These are phyloP conservation scores for Prunus dulcis DNA, from an alignment of 306 rosid genomes.

Conservation along the genomic window DNA sequence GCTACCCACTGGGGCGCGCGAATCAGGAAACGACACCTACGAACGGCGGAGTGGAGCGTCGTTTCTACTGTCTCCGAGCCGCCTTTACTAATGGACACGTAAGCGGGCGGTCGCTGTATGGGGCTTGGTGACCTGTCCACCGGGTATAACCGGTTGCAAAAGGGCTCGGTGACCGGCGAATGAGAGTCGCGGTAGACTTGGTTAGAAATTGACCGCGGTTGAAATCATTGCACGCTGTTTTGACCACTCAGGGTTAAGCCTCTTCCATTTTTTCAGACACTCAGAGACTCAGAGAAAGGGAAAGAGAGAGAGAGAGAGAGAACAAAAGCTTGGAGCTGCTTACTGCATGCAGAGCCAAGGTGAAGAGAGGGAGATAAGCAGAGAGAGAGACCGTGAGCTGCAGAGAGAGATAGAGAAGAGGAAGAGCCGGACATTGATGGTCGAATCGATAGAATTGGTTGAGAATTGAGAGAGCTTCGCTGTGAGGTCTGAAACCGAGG, in stretches of 20 bases:
- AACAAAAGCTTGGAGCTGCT: not conserved
- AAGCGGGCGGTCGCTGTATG: constrained; percentile 23
- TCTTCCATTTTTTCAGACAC: constrained; percentile 30
- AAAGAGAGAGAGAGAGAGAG: not conserved
- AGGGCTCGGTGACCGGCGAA: constrained; percentile 18
- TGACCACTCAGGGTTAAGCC: constrained; percentile 55
- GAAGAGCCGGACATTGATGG: not conserved
- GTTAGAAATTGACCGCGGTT: constrained; percentile 64
- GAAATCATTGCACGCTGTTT: constrained; percentile 49
- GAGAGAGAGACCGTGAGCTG: not conserved
- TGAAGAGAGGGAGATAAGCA: not conserved
- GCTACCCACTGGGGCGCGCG: not conserved
- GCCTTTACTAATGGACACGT: not conserved
- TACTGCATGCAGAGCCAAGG: not conserved
- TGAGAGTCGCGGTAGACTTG: constrained; percentile 32
- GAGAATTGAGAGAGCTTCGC: not conserved
- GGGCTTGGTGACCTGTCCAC: constrained; percentile 18
- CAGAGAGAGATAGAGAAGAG: constrained; percentile 2
- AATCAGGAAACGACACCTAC: constrained; percentile 2
- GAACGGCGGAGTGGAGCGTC: constrained; percentile 2
- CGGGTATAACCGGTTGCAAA: constrained; percentile 31
- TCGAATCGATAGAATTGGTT: constrained; percentile 6
- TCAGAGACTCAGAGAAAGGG: not conserved
- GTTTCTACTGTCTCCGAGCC: constrained; percentile 12
- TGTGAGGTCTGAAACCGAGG: not conserved